Evolutionary conservation across 2,329 filamentous ascomycete genomes (phyloP), one percentile per base, ranked within the genome.

Genomic region (Didymella exigua): DNA sequence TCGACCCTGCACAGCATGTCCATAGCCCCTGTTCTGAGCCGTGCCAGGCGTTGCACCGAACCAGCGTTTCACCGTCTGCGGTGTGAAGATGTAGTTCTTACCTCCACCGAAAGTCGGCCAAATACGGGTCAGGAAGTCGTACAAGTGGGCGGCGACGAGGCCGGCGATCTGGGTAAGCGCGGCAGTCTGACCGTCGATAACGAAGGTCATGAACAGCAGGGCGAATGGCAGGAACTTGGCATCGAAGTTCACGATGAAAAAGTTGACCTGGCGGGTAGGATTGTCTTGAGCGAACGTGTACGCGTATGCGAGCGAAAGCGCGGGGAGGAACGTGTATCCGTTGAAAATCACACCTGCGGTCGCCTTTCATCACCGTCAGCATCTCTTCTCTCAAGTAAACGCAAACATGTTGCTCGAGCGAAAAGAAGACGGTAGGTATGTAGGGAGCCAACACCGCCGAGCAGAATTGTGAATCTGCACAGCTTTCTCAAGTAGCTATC

Each of bases 91-190:
- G 43, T 88, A 82, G 69, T 93, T 96, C 46, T 80, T 81, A 0
- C 95, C 95, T 51, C 90, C 90, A 27, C 92, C 93, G 70, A 95
- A 95, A 50, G 90, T 86, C 5, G 95, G 95, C 81, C 92, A 98
- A 36, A 97, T 82, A 43, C 90, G 85, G 2, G 90, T 91, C 44
- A 97, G 75, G 70, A 98, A 99, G 72, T 98, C 90, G 76, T 91
- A 96, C 18, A 95, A 69, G 73, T 99, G 95, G 4, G 93, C 93
- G 11, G 93, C 90, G 37, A 96, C 61, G 10, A 99, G 81, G n/a
- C 95, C 95, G 29, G 85, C 90, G 4, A 86, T 75, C 69, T 96
- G 87, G 4, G 87, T 68, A 51, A 89, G 70, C 10, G 89, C 82
- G 16, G 76, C 77, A 3, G 74, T 63, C 30, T 81, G 81, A 10